A percentile compares a stretch with the other conserved stretches of the same genome.
These are phyloP conservation scores for Calvatia gigantea DNA, from an alignment of 768 basidiomycete species.

Conservation along the genomic window DNA sequence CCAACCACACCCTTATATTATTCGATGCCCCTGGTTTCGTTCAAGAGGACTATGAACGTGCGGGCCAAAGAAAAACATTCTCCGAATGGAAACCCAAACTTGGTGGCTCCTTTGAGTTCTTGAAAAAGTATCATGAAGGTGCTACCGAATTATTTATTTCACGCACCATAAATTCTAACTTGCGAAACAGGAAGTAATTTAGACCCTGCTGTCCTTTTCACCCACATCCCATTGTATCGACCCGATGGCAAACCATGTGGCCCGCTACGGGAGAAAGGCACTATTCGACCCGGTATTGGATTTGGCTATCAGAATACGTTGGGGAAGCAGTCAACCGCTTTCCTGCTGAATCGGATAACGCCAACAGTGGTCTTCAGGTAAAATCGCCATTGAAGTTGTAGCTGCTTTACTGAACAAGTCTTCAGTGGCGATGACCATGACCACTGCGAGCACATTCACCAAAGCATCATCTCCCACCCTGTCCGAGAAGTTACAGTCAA, in stretches of 20 bases:
- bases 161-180: constrained; percentile 4
- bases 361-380: constrained; percentile 79
- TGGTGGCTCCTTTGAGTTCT: constrained; percentile 52
- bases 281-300: constrained; percentile 70
- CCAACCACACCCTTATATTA: constrained; percentile 70
- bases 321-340: constrained; percentile 59
- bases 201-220: constrained; percentile 68
- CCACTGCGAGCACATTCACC: constrained; percentile 77
- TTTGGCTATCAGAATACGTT: constrained; percentile 84
- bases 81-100: constrained; percentile 44
- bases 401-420: constrained; percentile 12
- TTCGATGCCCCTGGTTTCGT: constrained; percentile 71
- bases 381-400: constrained; percentile 13
- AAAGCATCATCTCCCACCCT: constrained; percentile 20
- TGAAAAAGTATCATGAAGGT: constrained; percentile 40
- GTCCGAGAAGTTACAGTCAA: constrained; percentile 83
- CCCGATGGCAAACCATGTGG: constrained; percentile 71
- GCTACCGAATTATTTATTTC: constrained; percentile 4
- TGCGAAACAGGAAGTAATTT: constrained; percentile 22
- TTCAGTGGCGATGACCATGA: constrained; percentile 92
- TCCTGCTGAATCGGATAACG: constrained; percentile 58
- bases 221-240: constrained; percentile 86
- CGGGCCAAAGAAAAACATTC: constrained; percentile 34
- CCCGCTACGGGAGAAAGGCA: constrained; percentile 68
- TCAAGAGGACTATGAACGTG: constrained; percentile 65